These are phyloP conservation scores for Cornus kousa DNA, from an alignment of 148 eudicot species.

Conservation along the genomic window DNA sequence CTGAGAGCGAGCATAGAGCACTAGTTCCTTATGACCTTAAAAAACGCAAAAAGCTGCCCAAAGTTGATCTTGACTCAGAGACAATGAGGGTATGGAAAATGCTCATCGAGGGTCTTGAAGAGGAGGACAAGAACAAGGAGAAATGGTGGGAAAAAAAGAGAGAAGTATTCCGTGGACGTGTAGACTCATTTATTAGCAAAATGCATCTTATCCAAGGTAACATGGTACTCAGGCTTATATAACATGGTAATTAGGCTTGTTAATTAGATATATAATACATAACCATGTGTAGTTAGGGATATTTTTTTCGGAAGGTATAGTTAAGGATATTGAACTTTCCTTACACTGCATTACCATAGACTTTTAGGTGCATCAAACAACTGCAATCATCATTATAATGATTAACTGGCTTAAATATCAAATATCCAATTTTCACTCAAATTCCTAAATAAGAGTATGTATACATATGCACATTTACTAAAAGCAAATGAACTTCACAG, in stretches of 20 bases:
- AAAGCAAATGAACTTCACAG: conserved; percentile 20
- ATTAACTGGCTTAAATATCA: too few relatives aligned
- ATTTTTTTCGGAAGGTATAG: too few relatives aligned
- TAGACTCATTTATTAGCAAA: conserved; percentile 24
- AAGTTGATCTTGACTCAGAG: conserved; percentile 27
- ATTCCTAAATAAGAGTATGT: too few relatives aligned
- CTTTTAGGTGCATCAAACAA: too few relatives aligned
- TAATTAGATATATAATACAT: too few relatives aligned
- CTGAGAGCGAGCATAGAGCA: background rate
- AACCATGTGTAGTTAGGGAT: too few relatives aligned
- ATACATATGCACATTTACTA: background rate
- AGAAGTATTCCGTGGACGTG: conserved; percentile 20
- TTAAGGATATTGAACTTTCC: too few relatives aligned
- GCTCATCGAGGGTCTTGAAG: conserved; percentile 19
- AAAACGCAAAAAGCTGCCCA: conserved; percentile 14
- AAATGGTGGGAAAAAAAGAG: conserved; percentile 38
- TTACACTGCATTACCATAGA: too few relatives aligned
- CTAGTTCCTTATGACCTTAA: conserved; percentile 3
- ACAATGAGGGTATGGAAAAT: conserved; percentile 34
- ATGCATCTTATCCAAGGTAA: conserved; percentile 48
- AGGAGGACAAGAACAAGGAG: conserved; percentile 16
- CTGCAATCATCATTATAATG: too few relatives aligned
- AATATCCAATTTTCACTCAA: too few relatives aligned
- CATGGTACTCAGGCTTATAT: too few relatives aligned
- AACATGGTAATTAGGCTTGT: too few relatives aligned